Conservation (phyloP, 2,329 filamentous ascomycete species). For the Xylaria sp. region DNA sequence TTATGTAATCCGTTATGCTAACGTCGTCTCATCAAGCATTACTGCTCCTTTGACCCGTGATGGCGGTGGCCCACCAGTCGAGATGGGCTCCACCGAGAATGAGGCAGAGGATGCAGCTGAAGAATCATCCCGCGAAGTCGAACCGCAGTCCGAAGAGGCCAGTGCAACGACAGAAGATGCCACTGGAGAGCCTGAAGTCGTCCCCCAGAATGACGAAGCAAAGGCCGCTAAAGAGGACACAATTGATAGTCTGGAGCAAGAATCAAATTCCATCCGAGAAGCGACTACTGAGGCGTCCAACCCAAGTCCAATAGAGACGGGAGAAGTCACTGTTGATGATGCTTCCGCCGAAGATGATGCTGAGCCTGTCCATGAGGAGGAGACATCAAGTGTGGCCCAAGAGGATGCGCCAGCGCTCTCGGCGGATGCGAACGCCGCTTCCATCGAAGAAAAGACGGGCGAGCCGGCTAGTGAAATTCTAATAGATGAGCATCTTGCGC, state of each 20-base stretch:
- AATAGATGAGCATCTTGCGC: constrained; percentile 31
- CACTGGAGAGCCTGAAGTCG: neutral
- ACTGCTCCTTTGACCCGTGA: constrained; percentile 21
- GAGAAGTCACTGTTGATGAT: constrained; percentile 3
- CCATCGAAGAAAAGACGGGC: constrained; percentile 1
- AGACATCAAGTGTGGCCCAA: constrained; percentile 16
- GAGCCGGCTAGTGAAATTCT: constrained; percentile 4
- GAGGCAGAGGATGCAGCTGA: constrained; percentile 16
- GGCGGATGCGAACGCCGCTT: constrained; percentile 2
- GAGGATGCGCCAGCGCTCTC: constrained; percentile 18
- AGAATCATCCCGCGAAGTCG: neutral
- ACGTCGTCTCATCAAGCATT: constrained; percentile 21
- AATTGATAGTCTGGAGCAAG: constrained; percentile 5
- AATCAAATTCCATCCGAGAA: constrained; percentile 4
- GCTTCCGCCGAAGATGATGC: constrained; percentile 12
- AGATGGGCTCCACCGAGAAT: constrained; percentile 1
- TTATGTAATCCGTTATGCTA: constrained; percentile 11
- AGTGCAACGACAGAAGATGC: neutral
- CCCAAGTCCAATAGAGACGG: neutral
- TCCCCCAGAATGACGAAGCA: constrained; percentile 12
- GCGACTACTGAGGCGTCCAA: neutral
- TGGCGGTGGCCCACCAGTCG: constrained; percentile 10
- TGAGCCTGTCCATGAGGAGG: constrained; percentile 16
- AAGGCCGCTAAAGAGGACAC: constrained; percentile 4
- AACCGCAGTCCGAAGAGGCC: constrained; percentile 5